These are phyloP conservation scores for Alisma plantagoaquatica DNA, from an alignment of 106 monocot species.

Conservation along the genomic window DNA sequence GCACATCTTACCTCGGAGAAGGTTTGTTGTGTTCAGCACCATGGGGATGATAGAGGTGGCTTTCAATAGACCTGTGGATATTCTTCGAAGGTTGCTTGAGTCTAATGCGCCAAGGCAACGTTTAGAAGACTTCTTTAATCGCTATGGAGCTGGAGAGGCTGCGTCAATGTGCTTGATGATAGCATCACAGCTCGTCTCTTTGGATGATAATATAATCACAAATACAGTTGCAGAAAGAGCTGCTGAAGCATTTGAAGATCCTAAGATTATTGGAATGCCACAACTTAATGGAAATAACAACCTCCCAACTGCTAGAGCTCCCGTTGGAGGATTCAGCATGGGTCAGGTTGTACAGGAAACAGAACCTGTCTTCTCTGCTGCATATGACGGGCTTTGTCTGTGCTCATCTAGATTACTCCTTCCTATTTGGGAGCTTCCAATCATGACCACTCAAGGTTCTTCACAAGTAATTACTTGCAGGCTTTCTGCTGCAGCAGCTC, in stretches of 20 bases:
- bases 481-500: constrained; percentile 48
- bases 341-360: constrained; percentile 97
- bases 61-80: constrained; percentile 91
- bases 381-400: constrained; percentile 91
- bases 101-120: constrained; percentile 46
- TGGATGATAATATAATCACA: constrained; percentile 57
- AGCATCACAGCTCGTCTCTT: constrained; percentile 56
- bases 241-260: constrained; percentile 94
- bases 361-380: constrained; percentile 89
- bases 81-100: constrained; percentile 76
- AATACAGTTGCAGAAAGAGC: constrained; percentile 74
- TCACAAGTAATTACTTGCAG: constrained; percentile 58
- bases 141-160: constrained; percentile 84
- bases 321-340: constrained; percentile 90
- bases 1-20: constrained; percentile 89
- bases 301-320: constrained; percentile 44
- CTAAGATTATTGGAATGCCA: constrained; percentile 81
- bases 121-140: constrained; percentile 86
- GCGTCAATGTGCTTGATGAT: constrained; percentile 94
- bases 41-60: constrained; percentile 84
- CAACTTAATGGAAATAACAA: constrained; percentile 48
- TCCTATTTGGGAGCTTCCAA: constrained; percentile 88
- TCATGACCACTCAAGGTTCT: constrained; percentile 42
- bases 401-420: constrained; percentile 90
- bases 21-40: constrained; percentile 75